These are phyloP conservation scores for Naematelia encephala DNA, from an alignment of 768 basidiomycete species.

Conservation along the genomic window DNA sequence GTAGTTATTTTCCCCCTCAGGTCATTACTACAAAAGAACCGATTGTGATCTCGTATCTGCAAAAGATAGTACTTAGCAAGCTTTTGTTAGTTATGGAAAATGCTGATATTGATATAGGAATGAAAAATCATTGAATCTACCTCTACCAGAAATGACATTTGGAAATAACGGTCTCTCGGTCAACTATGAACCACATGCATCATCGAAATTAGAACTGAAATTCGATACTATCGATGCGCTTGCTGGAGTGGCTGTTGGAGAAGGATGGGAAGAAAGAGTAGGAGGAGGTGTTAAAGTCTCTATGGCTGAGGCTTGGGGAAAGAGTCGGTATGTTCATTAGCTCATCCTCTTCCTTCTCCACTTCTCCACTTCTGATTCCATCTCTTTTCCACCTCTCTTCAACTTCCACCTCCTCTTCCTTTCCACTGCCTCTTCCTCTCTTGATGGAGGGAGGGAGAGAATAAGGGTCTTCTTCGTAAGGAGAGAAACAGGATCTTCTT, in stretches of 20 bases:
- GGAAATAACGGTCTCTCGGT: conserved; percentile 74
- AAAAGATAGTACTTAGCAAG: too few relatives aligned
- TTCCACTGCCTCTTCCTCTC: neutral
- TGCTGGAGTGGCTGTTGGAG: conserved; percentile 59
- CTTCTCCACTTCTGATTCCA: too few relatives aligned
- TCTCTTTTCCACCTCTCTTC: too few relatives aligned
- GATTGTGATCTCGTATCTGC: too few relatives aligned
- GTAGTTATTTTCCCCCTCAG: too few relatives aligned
- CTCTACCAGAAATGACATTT: conserved; percentile 96
- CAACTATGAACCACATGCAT: conserved; percentile 59
- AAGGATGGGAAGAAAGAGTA: conserved; percentile 71
- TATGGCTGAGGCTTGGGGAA: conserved; percentile 90
- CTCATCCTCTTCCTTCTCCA: too few relatives aligned
- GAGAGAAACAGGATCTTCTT: neutral
- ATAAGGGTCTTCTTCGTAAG: neutral
- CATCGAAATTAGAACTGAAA: conserved; percentile 8
- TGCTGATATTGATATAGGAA: conserved; percentile 31
- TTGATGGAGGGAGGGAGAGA: neutral
- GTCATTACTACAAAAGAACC: too few relatives aligned
- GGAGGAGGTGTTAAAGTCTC: conserved; percentile 92
- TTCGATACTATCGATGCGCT: conserved; percentile 72
- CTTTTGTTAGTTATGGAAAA: conserved; percentile 3
- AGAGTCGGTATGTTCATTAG: conserved; percentile 72
- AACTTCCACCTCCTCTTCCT: neutral
- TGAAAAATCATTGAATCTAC: conserved; percentile 58